These are phyloP conservation scores for Gossypium aridum DNA, from an alignment of 441 rosid species.

Conservation along the genomic window DNA sequence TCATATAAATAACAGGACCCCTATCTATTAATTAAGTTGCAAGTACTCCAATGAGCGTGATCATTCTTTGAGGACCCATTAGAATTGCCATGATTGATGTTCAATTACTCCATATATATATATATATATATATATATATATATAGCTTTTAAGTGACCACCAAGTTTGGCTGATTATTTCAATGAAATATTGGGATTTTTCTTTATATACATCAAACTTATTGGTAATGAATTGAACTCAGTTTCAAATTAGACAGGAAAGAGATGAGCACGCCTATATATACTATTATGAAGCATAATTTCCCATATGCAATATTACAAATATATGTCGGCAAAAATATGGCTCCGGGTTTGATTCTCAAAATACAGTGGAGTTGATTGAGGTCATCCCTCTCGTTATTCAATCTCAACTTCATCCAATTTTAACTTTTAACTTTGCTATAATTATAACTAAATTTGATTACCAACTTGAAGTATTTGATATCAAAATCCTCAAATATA, in stretches of 20 bases:
- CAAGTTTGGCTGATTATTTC: not conserved
- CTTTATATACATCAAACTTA: too few species aligned
- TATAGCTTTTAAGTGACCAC: not conserved
- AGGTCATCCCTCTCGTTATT: not conserved
- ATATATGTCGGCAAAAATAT: not conserved
- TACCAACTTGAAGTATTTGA: not conserved
- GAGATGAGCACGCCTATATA: not conserved
- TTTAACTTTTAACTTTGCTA: not conserved
- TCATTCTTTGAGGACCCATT: constrained; percentile 1
- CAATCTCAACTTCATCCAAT: not conserved
- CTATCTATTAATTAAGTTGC: not conserved
- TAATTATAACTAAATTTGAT: too few species aligned
- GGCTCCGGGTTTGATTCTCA: not conserved
- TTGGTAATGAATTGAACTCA: too few species aligned
- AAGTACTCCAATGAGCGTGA: not conserved
- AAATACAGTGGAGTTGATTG: not conserved
- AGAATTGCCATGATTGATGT: not conserved
- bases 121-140: not conserved
- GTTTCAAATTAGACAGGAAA: not conserved
- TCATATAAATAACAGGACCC: not conserved
- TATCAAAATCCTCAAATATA: too few species aligned
- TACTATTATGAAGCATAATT: not conserved
- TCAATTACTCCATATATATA: not conserved
- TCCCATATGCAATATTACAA: not conserved
- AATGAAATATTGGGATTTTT: not conserved